Conservation (phyloP, 1,139 yeast species). For the Williopsis jadinii region DNA sequence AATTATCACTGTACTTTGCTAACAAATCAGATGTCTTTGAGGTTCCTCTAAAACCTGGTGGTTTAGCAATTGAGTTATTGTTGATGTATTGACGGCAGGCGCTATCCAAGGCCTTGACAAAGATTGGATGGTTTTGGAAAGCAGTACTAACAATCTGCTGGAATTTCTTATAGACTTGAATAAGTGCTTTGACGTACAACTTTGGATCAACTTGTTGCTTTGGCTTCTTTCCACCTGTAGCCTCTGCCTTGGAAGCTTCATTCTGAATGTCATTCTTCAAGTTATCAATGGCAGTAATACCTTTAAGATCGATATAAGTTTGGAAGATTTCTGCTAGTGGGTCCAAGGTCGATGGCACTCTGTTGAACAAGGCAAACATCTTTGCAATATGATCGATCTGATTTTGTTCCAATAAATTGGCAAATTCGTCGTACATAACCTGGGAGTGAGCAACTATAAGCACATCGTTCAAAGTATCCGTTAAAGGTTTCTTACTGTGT, state of each 20-base stretch:
- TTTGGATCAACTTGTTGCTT: slow-evolving; percentile 53
- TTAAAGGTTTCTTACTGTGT: slow-evolving; percentile 71
- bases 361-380: slow-evolving; percentile 67
- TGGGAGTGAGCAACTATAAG: slow-evolving; percentile 76
- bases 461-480: slow-evolving; percentile 68
- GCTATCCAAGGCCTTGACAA: slow-evolving; percentile 82
- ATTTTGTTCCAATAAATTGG: slow-evolving; percentile 64
- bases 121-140: slow-evolving; percentile 68
- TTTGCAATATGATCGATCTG: slow-evolving; percentile 73
- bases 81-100: slow-evolving; percentile 87
- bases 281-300: slow-evolving; percentile 60
- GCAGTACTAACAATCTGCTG: slow-evolving; percentile 61
- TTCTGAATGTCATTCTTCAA: slow-evolving; percentile 42
- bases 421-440: slow-evolving; percentile 71
- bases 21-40: slow-evolving; percentile 83
- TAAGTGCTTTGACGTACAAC: slow-evolving; percentile 69
- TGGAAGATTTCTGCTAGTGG: slow-evolving; percentile 76
- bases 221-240: slow-evolving; percentile 24
- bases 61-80: slow-evolving; percentile 71
- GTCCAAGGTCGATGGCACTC: slow-evolving; percentile 67
- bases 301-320: slow-evolving; percentile 67
- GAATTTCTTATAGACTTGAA: slow-evolving; percentile 63
- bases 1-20: slow-evolving; percentile 82
- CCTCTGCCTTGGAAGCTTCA: slow-evolving; percentile 9
- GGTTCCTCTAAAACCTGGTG: slow-evolving; percentile 44